Evolutionary conservation across 306 rosid species (phyloP).

Genomic region (Dryas octopetala): DNA sequence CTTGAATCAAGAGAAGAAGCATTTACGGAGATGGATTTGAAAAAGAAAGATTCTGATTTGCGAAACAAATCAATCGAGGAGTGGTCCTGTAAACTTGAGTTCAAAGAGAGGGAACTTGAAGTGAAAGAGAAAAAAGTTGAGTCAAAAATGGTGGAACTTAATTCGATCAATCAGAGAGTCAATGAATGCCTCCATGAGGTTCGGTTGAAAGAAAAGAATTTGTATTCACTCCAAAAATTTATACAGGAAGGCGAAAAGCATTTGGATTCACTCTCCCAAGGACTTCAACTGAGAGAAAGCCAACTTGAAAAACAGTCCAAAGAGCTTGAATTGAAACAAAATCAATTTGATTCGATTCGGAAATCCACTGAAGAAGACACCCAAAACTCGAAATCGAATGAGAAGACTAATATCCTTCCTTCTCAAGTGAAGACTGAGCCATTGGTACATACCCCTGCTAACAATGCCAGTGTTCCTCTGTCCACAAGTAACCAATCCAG

Average conservation of each 20-base stretch:
- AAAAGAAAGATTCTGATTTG: background rate
- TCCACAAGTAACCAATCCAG: slow-evolving; percentile 8
- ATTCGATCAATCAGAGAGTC: too few relatives aligned
- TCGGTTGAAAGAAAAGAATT: slow-evolving; percentile 19
- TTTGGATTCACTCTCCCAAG: slow-evolving; percentile 11
- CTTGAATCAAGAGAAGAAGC: too few relatives aligned
- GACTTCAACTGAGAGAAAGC: slow-evolving; percentile 28
- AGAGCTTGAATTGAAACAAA: slow-evolving; percentile 30
- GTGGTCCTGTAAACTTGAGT: background rate
- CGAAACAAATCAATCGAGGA: background rate
- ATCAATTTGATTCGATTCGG: slow-evolving; percentile 12
- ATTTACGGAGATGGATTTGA: background rate
- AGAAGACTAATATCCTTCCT: slow-evolving; percentile 15
- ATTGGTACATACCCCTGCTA: slow-evolving; percentile 3
- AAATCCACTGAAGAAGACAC: slow-evolving; percentile 10
- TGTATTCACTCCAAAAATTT: background rate
- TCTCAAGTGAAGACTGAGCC: slow-evolving; percentile 26
- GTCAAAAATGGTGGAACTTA: slow-evolving; percentile 3
- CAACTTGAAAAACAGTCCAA: slow-evolving; percentile 18
- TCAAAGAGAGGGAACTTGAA: slow-evolving; percentile 1
- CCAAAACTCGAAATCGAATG: slow-evolving; percentile 7
- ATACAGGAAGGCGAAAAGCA: slow-evolving; percentile 13
- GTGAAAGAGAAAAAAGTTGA: background rate
- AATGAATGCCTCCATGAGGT: slow-evolving; percentile 28
- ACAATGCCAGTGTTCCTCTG: background rate